These are phyloP conservation scores for Picea mariana DNA, from an alignment of 83 land plant genomes.

Conservation along the genomic window DNA sequence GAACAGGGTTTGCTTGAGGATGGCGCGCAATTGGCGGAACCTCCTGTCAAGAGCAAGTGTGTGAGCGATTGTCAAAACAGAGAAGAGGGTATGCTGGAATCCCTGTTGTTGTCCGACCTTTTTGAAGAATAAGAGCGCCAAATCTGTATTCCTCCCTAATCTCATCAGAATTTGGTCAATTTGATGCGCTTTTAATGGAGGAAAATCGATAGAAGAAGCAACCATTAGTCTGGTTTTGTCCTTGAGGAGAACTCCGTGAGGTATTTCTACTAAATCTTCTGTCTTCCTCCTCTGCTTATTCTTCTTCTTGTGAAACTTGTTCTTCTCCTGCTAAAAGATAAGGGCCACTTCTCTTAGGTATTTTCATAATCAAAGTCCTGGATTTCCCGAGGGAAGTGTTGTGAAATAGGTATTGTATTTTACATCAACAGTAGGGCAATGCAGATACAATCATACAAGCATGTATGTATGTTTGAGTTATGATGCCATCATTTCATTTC, in stretches of 20 bases:
- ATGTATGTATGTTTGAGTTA: not conserved
- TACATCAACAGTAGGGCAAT: not conserved
- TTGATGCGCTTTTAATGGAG: not conserved
- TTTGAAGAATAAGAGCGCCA: conserved; percentile 20
- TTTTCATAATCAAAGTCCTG: too few relatives aligned
- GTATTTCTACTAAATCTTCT: not conserved
- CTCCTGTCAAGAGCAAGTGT: conserved; percentile 38
- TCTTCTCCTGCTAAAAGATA: not conserved
- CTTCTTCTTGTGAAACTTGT: not conserved
- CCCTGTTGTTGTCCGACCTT: conserved; percentile 31
- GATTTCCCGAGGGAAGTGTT: not conserved
- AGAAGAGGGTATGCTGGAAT: conserved; percentile 44
- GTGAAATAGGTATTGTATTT: not conserved
- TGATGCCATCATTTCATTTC: not conserved
- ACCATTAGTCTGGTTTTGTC: not conserved
- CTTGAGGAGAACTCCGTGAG: not conserved
- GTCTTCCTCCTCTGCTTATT: not conserved
- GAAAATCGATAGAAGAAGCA: not conserved
- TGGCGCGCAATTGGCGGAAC: conserved; percentile 26
- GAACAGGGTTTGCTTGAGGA: conserved; percentile 20
- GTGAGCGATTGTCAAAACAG: conserved; percentile 46
- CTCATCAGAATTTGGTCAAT: conserved; percentile 21
- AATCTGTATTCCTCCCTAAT: conserved; percentile 16
- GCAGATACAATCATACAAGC: not conserved
- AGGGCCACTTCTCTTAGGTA: too few relatives aligned